Evolutionary conservation across 768 basidiomycete genomes (phyloP), one percentile per base, ranked within the genome.

Genomic region (Lactarius akahatsu): DNA sequence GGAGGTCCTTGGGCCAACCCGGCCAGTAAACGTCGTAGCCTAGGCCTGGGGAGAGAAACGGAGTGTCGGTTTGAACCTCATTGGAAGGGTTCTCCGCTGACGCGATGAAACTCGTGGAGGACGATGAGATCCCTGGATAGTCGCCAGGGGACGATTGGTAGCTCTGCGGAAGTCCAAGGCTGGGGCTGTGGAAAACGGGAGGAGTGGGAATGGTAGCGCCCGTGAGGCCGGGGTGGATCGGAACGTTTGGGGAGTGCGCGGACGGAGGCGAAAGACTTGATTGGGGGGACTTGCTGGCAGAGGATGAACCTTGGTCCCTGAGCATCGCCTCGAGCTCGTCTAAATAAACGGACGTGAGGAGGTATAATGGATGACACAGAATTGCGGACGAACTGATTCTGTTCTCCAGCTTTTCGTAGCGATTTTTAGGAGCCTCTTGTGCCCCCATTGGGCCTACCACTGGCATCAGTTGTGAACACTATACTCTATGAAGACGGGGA

Each of bases 271-370:
- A 64, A 32, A 62, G 40, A 56, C 57, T 57, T 26, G 63, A 34
- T 20, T 45, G 56, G 38, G 55, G 18, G 28, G 62, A 41, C 40
- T 41, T 64, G 55, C 28, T 38, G 13, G 52, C 23, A 11, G 28
- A 7, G 23, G 60, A 36, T 23, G 65, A 30, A 30, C 15, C 41
- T 60, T 64, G 66, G 15, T 67, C 70, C 32, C 89, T 86, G 28
- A 78, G 81, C 62, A 91, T 76, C n/a, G 80, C 76, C 73, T 92
- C 89, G 10, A 92, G 79, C 71, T 92, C 90, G 72, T 80, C 90
- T 91, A 58, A n/a, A 61, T 15, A 23, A 10, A 47, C 26, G 43
- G n/a, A 7, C 28, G 57, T 62, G 10, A 62, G 15, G n/a, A 63
- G 10, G 41, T 28, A 62, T 50, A 63, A 50, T 61, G 40, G 36